A percentile compares a stretch with the other conserved stretches of the same genome.
phyloP scores from a whole-genome alignment of 441 rosid species.

The Dalechampia spathulata region DNA sequence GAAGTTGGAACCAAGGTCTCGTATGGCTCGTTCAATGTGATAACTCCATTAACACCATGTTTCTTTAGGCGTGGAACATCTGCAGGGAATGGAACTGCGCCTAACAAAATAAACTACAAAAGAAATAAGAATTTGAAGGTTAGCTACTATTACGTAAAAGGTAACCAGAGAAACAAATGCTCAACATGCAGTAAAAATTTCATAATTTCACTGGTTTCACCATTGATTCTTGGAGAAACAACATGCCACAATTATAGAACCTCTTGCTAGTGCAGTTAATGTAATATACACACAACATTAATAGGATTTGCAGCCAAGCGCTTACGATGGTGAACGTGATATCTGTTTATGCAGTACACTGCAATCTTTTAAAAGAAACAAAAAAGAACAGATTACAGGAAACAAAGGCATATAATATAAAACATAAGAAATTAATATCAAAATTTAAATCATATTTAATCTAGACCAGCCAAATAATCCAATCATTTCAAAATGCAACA shows the following conservation, averaged over 20 bases:
- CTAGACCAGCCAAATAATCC: neutral
- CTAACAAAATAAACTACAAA: conserved; percentile 69
- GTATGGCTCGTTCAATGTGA: conserved; percentile 84
- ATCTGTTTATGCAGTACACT: too few relatives aligned
- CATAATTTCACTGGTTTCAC: too few relatives aligned
- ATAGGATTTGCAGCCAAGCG: too few relatives aligned
- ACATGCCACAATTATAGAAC: too few relatives aligned
- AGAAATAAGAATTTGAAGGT: neutral
- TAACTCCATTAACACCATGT: conserved; percentile 77
- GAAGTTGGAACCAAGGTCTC: conserved; percentile 94
- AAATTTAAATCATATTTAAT: conserved; percentile 6
- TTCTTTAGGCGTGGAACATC: conserved; percentile 87
- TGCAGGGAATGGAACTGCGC: conserved; percentile 91
- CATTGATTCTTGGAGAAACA: too few relatives aligned
- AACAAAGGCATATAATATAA: too few relatives aligned
- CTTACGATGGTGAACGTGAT: too few relatives aligned
- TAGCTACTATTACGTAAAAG: neutral
- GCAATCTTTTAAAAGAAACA: too few relatives aligned
- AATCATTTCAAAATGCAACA: neutral
- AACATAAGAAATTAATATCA: conserved; percentile 1
- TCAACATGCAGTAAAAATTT: neutral
- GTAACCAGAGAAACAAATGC: neutral
- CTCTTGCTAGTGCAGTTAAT: too few relatives aligned
- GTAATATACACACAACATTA: too few relatives aligned
- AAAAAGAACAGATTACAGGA: too few relatives aligned